These are phyloP conservation scores for Rheum nobile DNA, from an alignment of 148 eudicot genomes.

Conservation along the genomic window DNA sequence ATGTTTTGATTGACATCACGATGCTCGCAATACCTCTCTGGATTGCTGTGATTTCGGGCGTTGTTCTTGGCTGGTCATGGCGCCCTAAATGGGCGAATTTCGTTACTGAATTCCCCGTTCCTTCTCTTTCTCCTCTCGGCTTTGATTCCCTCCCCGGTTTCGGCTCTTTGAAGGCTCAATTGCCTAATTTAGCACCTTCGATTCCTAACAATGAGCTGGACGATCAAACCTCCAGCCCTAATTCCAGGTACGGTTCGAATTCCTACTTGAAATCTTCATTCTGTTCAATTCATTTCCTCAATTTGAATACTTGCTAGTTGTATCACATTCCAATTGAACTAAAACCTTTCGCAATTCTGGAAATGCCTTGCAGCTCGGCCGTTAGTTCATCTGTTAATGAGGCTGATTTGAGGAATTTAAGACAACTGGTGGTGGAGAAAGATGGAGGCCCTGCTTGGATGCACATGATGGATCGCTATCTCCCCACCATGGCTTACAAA, in stretches of 20 bases:
- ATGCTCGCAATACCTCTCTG: slow-evolving; percentile 43
- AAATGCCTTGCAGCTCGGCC: slow-evolving; percentile 27
- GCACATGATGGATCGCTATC: slow-evolving; percentile 76
- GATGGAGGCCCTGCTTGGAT: slow-evolving; percentile 96
- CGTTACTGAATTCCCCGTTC: not conserved
- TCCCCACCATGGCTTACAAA: slow-evolving; percentile 62
- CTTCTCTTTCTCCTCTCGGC: slow-evolving; percentile 16
- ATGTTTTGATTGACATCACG: slow-evolving; percentile 20
- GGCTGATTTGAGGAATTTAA: slow-evolving; percentile 53
- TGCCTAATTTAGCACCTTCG: not conserved
- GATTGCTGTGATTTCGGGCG: slow-evolving; percentile 68
- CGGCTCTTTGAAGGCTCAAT: not conserved
- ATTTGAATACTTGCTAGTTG: not conserved
- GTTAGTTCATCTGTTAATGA: slow-evolving; percentile 29
- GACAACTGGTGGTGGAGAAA: slow-evolving; percentile 62
- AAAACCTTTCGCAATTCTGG: slow-evolving; percentile 22
- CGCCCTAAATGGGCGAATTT: slow-evolving; percentile 65
- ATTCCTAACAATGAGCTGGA: not conserved
- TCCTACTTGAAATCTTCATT: not conserved
- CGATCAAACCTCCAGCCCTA: not conserved
- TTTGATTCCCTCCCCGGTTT: slow-evolving; percentile 2
- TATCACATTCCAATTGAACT: not conserved
- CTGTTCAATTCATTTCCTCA: not conserved
- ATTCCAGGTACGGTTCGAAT: slow-evolving; percentile 1
- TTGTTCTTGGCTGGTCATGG: slow-evolving; percentile 85